Conservation (phyloP, 805 yeast genomes). For the Pichia nanzhaoensis region DNA sequence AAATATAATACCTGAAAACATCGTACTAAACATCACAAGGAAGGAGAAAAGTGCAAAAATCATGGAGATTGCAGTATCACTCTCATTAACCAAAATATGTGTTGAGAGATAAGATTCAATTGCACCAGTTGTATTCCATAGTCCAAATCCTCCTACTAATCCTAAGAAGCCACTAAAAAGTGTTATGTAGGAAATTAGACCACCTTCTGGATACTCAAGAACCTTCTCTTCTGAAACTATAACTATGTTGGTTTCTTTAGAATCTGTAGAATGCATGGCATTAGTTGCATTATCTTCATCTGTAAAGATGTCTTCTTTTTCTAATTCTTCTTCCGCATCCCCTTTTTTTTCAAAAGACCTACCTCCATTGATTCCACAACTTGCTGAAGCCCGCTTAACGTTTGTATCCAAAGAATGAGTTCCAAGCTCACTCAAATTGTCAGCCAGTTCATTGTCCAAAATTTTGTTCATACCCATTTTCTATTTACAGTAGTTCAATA, state of each 20-base stretch:
- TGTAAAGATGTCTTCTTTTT: not conserved
- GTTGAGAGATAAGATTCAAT: conserved; percentile 55
- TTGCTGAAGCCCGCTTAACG: too few species aligned
- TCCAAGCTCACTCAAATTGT: too few species aligned
- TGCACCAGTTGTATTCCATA: conserved; percentile 60
- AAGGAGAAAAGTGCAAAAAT: conserved; percentile 51
- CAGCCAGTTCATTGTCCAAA: too few species aligned
- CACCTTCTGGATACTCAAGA: conserved; percentile 52
- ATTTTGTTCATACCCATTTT: too few species aligned
- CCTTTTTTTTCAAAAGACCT: too few species aligned
- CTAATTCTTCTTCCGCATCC: too few species aligned
- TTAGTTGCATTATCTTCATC: not conserved
- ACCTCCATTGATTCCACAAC: too few species aligned
- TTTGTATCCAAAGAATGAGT: too few species aligned
- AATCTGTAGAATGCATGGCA: not conserved
- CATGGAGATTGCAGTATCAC: conserved; percentile 55
- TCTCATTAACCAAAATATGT: conserved; percentile 41
- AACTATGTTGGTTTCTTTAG: not conserved
- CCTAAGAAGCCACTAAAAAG: conserved; percentile 55
- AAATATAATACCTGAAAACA: conserved; percentile 40
- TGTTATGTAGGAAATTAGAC: conserved; percentile 36
- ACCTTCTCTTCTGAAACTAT: conserved; percentile 11
- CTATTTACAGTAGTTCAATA: too few species aligned
- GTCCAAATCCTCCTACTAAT: conserved; percentile 51
- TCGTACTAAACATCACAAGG: conserved; percentile 36